Conservation (phyloP, 768 basidiomycete genomes). For the Pulveroboletus frians region DNA sequence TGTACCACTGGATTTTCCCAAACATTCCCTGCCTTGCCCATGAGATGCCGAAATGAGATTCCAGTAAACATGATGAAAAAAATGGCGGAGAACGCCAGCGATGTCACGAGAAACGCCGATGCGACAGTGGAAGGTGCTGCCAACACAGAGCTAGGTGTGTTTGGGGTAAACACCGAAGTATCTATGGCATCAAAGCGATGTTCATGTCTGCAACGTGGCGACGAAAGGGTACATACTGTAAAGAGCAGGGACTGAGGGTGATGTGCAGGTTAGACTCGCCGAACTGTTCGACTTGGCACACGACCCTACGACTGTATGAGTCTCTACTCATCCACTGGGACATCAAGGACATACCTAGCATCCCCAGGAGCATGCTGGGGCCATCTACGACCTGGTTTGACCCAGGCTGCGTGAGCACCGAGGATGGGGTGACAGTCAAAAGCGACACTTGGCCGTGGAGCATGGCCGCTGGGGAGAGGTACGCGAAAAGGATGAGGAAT, state of each 20-base stretch:
- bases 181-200: conserved; percentile 37
- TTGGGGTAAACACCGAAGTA: conserved; percentile 54
- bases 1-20: conserved; percentile 58
- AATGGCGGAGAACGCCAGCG: conserved; percentile 49
- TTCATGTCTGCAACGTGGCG: not conserved
- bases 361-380: conserved; percentile 61
- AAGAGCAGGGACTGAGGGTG: conserved; percentile 47
- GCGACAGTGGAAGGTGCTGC: conserved; percentile 58
- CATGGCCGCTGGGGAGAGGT: conserved; percentile 59
- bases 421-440: conserved; percentile 57
- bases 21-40: conserved; percentile 45
- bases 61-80: conserved; percentile 66
- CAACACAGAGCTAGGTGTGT: conserved; percentile 50
- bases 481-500: conserved; percentile 61
- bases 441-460: conserved; percentile 61
- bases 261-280: conserved; percentile 51
- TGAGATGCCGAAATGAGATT: conserved; percentile 60
- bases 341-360: conserved; percentile 46
- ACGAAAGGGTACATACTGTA: conserved; percentile 47
- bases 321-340: not conserved
- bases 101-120: conserved; percentile 58
- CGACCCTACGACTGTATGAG: conserved; percentile 46
- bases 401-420: conserved; percentile 34
- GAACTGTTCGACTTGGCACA: conserved; percentile 51
- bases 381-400: conserved; percentile 47